Base-by-base conservation (phyloP, 306 rosid species). In the Mucuna pruriens region DNA sequence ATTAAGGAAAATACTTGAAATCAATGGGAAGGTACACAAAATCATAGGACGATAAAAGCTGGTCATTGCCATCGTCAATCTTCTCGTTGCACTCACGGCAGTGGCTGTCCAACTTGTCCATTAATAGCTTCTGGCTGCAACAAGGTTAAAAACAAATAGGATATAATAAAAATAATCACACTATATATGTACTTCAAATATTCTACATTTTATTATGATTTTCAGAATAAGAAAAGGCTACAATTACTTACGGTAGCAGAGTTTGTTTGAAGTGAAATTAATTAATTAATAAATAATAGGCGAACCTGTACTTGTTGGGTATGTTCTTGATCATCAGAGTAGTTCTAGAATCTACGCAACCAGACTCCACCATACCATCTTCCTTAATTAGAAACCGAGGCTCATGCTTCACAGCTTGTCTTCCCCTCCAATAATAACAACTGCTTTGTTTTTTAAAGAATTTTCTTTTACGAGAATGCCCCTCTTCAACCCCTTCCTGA, bases 271-370 rank as follows among this genome's bases (percentile, higher is more conserved):
- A 29, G 31, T 29, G 3, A 29, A 29, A 29, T 29, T 29, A 29
- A 29, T 29, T 29, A 29, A 10, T 45, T 45, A 45, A 45, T 45
- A 2, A 12, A 11, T 12, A 12, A 11, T 12, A 45, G 45, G 75
- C 85, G n/a, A 13, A 91, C 98, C 97, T 94, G 94, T 94, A 94
- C 70, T 94, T 94, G 60, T 94, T 94, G 40, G 98, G 98, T 60
- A 94, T 94, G 94, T 94, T 94, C 77, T 91, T 94, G 64, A 94
- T 92, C 98, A 94, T 94, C 36, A 92, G 90, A 26, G 98, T 94
- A 11, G 97, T 94, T 76, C 98, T 86, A 15, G 87, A 64, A 76
- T 94, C 98, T 67, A 84, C 74, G 49, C 64, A 74, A 88, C 66
- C 46, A 6, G 89, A 80, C 62, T 89, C 90, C 2, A 49, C 36